Conservation (phyloP, 2,329 filamentous ascomycete genomes). For the Apiospora koreana region DNA sequence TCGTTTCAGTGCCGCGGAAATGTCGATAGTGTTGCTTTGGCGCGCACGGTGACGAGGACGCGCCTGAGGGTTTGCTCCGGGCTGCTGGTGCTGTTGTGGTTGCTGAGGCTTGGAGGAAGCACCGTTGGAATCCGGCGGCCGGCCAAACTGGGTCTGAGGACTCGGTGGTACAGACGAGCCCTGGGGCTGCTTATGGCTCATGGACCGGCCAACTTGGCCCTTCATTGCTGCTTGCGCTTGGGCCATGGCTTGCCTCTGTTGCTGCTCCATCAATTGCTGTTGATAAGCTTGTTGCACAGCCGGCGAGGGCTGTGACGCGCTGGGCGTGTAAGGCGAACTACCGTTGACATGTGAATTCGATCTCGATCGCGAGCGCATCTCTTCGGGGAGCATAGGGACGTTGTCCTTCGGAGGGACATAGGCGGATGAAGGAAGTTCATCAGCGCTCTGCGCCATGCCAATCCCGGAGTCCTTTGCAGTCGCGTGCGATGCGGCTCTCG, state of each 20-base stretch:
- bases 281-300: conserved; percentile 54
- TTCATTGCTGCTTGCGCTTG: conserved; percentile 77
- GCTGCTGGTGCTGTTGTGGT: conserved; percentile 28
- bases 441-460: conserved; percentile 58
- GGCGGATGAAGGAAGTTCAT: conserved; percentile 52
- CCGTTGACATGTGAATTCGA: conserved; percentile 66
- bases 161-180: conserved; percentile 52
- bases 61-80: conserved; percentile 45
- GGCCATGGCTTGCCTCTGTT: conserved; percentile 83
- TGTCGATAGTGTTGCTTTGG: conserved; percentile 79
- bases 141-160: conserved; percentile 47
- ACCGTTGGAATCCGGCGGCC: conserved; percentile 32
- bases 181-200: conserved; percentile 68
- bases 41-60: conserved; percentile 76
- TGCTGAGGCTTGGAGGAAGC: conserved; percentile 26
- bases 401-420: conserved; percentile 55
- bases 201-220: conserved; percentile 68
- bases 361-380: conserved; percentile 66
- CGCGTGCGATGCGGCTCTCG: conserved; percentile 57
- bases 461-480: conserved; percentile 65
- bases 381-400: conserved; percentile 63
- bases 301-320: conserved; percentile 41
- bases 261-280: conserved; percentile 71
- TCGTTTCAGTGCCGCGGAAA: conserved; percentile 78
- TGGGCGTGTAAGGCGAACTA: conserved; percentile 54